Evolutionary conservation across 768 basidiomycete genomes (phyloP).

Genomic region (Leucocoprinus birnbaumii): DNA sequence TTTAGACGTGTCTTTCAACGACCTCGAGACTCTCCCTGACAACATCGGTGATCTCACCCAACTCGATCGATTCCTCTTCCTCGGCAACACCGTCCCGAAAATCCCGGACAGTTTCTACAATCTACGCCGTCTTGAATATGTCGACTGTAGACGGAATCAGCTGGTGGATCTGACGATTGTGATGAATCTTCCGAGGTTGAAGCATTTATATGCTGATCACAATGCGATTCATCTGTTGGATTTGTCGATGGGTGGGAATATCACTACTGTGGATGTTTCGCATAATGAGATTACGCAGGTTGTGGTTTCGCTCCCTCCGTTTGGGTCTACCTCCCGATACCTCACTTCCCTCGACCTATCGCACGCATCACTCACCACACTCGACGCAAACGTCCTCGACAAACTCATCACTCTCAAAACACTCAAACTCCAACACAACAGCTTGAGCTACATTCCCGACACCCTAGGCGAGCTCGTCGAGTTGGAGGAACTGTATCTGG

Average conservation of each 20-base stretch:
- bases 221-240: slow-evolving; percentile 82
- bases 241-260: slow-evolving; percentile 64
- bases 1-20: slow-evolving; percentile 95
- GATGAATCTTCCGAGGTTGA: slow-evolving; percentile 65
- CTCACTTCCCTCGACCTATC: slow-evolving; percentile 21
- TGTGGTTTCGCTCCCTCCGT: slow-evolving; percentile 53
- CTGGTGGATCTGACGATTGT: slow-evolving; percentile 74
- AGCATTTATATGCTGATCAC: slow-evolving; percentile 72
- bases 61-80: slow-evolving; percentile 72
- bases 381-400: slow-evolving; percentile 72
- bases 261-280: slow-evolving; percentile 70
- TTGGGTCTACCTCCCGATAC: slow-evolving; percentile 38
- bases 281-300: slow-evolving; percentile 89
- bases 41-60: slow-evolving; percentile 67
- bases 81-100: slow-evolving; percentile 78
- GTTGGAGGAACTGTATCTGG: slow-evolving; percentile 76
- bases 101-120: slow-evolving; percentile 62
- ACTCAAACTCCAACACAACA: slow-evolving; percentile 83
- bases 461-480: slow-evolving; percentile 69
- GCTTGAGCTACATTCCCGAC: slow-evolving; percentile 82
- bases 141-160: slow-evolving; percentile 87
- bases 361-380: slow-evolving; percentile 46
- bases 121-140: slow-evolving; percentile 57
- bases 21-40: slow-evolving; percentile 76
- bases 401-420: slow-evolving; percentile 69